A percentile compares a stretch with the other conserved stretches of the same genome.
phyloP scores from a whole-genome alignment of 805 yeast species.

The Lachancea sp. region DNA sequence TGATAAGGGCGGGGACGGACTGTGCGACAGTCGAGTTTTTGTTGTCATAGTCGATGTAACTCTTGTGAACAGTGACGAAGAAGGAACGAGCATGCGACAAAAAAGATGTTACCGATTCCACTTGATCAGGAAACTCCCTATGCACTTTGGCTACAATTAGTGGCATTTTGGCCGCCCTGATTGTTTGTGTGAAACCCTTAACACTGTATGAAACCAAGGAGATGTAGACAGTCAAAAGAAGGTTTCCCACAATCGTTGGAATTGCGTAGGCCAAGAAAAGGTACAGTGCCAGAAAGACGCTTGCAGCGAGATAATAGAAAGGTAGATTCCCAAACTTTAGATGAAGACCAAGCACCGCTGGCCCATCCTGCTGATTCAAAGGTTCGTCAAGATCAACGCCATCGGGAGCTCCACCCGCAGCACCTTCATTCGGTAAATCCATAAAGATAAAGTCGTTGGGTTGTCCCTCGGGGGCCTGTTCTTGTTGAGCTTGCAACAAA shows the following conservation, averaged over 20 bases:
- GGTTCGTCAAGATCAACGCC: conserved; percentile 9
- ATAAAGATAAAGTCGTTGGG: conserved; percentile 10
- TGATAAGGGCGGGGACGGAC: conserved; percentile 25
- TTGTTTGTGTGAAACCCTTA: conserved; percentile 14
- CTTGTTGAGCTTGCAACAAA: conserved; percentile 12
- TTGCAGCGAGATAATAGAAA: conserved; percentile 25
- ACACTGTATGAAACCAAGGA: conserved; percentile 10
- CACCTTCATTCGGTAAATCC: conserved; percentile 1
- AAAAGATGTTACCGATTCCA: background rate
- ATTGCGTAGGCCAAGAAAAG: conserved; percentile 40
- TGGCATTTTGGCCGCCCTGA: conserved; percentile 3
- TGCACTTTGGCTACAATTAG: background rate
- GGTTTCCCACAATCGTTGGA: conserved; percentile 43
- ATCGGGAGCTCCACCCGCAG: conserved; percentile 4
- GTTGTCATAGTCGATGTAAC: conserved; percentile 2
- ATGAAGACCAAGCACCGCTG: conserved; percentile 24
- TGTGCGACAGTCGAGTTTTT: conserved; percentile 22
- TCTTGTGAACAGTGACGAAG: background rate
- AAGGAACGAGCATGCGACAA: background rate
- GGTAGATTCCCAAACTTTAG: conserved; percentile 20
- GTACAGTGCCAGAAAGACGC: conserved; percentile 31
- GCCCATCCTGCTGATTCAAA: conserved; percentile 16
- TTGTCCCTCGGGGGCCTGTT: conserved; percentile 5
- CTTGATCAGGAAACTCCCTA: background rate
- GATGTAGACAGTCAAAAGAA: conserved; percentile 18